Base-by-base conservation (phyloP, 768 basidiomycete genomes). In the Lactarius vividus region DNA sequence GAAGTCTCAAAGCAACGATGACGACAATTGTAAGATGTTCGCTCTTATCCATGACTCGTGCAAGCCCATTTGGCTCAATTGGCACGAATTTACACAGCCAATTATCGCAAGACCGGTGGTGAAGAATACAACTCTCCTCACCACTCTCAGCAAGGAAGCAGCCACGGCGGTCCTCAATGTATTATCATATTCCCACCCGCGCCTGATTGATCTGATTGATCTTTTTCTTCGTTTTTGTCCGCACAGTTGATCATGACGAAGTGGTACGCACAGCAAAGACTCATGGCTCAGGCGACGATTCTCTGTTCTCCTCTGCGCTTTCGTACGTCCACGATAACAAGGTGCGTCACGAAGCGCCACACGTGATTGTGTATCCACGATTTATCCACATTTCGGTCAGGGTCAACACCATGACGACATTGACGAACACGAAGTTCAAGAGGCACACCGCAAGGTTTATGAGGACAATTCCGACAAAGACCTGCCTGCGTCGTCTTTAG, bases 401-500 rank as follows among this genome's bases (percentile, higher is more conserved):
- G 69, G 76, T 20, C 75, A 83, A 57, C 88, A 89, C 61, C 73
- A 79, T 6, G 77, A 83, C 31, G 87, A 89, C 42, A 68, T 92
- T 31, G 83, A 94, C 72, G 91, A 92, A 71, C 81, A 86, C 15
- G 78, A 79, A 20, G 85, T 90, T 33, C 80, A 81, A 42, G 70
- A 78, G 23, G 85, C 88, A 11, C 89, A 94, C 73, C 74, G 83
- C 35, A 70, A 83, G 71, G 89, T 83, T 2, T 92, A 92, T 72
- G 73, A 80, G 9, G 70, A 85, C 55, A 83, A 82, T 7, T 79
- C 84, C 42, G 79, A 83, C 0, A 72, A 79, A 28, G 76, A 73
- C n/a, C 67, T 94, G 72, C 81, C 79, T 66, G 89, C 92, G 2
- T 77, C 79, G 33, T 80, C 85, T 16, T 75, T 93, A 65, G 92